Base-by-base conservation (phyloP, 306 rosid genomes). In the Datisca glomerata region DNA sequence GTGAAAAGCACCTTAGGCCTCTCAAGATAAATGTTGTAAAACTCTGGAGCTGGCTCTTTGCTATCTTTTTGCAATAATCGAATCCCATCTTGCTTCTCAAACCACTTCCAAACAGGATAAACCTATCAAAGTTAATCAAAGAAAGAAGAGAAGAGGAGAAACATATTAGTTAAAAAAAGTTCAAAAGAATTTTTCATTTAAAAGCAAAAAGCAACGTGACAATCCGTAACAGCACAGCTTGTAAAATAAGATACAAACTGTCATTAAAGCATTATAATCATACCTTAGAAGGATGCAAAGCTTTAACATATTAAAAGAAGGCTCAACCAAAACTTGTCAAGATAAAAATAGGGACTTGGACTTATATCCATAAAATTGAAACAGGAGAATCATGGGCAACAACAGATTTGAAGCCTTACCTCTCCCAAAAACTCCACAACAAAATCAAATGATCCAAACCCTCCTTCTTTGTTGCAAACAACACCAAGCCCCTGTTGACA, bases 91-190 rank as follows among this genome's bases (percentile, higher is more conserved):
- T 91, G 98, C 77, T 91, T 91, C 78, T 84, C 98, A 21, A 68
- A 84, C 96, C 96, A 91, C 72, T 80, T 84, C 96, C 96, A 91
- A 51, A 91, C 96, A 59, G 96, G 98, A 78, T 91, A 91, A 42
- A 91, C 98, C 98, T 91, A 51, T 29, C 19, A 52, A 22, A 22
- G 21, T 22, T 31, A 39, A n/a, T 24, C 19, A 24, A 8, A 15
- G 7, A 28, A 45, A 40, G n/a, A 31, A 17, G 42, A 43, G 34
- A 16, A 27, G n/a, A 39, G 13, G 12, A 24, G 37, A 40, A 16
- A 12, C 47, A 39, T 25, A 24, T 12, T 23, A 25, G 17, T 51
- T 11, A 18, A 5, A n/a, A 21, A 18, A 37, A 23, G 38, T 20
- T n/a, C 13, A 21, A 18, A 27, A 18, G 27, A 31, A n/a, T 48